A percentile compares a stretch with the other conserved stretches of the same genome.
Evolutionary conservation across 2,329 filamentous ascomycete genomes (phyloP).

Genomic region (Aureobasidium leucospermi): DNA sequence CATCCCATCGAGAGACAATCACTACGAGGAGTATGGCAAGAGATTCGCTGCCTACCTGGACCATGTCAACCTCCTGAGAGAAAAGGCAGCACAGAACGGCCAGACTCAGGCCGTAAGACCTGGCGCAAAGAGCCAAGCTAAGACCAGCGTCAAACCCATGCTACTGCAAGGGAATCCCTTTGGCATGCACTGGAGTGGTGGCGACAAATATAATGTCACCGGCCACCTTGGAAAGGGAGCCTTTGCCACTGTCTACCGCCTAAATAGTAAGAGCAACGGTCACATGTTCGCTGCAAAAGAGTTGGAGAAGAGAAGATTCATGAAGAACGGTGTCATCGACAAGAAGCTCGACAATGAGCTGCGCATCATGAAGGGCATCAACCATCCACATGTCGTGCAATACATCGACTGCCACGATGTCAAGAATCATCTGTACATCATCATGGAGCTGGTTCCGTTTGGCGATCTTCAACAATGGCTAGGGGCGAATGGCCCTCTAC

Average conservation of each 20-base stretch:
- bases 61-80: conserved; percentile 23
- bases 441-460: conserved; percentile 85
- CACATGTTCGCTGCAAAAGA: conserved; percentile 86
- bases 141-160: background rate
- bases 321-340: conserved; percentile 85
- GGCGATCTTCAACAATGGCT: conserved; percentile 79
- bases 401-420: conserved; percentile 86
- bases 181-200: conserved; percentile 75
- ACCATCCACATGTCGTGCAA: conserved; percentile 83
- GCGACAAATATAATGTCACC: conserved; percentile 74
- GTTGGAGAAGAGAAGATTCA: conserved; percentile 84
- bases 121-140: background rate
- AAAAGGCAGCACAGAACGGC: background rate
- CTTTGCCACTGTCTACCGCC: conserved; percentile 87
- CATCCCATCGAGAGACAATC: conserved; percentile 65
- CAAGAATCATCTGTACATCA: conserved; percentile 77
- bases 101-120: background rate
- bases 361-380: conserved; percentile 82
- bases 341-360: conserved; percentile 95
- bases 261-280: conserved; percentile 79
- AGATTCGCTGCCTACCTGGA: conserved; percentile 64
- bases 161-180: conserved; percentile 32
- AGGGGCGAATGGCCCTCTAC: conserved; percentile 51
- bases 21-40: conserved; percentile 56
- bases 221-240: conserved; percentile 83